Evolutionary conservation across 495 filamentous ascomycete genomes (phyloP).

Genomic region (Sabuloglossum arenarium): DNA sequence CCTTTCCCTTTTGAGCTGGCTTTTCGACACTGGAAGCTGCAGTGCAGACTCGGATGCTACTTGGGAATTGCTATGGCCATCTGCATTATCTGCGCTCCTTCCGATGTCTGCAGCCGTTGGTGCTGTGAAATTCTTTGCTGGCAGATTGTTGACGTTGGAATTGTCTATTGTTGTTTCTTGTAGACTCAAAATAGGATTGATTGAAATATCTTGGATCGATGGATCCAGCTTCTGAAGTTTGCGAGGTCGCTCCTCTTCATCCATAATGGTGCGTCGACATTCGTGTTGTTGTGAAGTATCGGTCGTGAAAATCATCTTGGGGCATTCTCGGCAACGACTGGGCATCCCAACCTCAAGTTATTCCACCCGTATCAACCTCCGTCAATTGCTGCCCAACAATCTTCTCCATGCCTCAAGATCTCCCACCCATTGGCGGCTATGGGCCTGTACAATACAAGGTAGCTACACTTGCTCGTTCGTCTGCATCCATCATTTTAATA

Average conservation of each 20-base stretch:
- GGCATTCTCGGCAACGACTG: background rate
- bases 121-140: background rate
- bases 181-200: background rate
- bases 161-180: background rate
- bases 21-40: conserved; percentile 42
- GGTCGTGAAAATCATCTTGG: background rate
- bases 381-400: background rate
- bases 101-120: background rate
- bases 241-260: conserved; percentile 28
- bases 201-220: background rate
- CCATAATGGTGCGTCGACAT: conserved; percentile 18
- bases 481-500: background rate
- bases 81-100: background rate
- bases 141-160: background rate
- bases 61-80: background rate
- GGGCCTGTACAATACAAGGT: conserved; percentile 92
- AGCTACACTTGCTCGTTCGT: conserved; percentile 12
- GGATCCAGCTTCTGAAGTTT: conserved; percentile 28
- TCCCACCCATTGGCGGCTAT: conserved; percentile 89
- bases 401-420: conserved; percentile 32
- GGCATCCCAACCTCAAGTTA: background rate
- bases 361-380: background rate
- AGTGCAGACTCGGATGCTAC: conserved; percentile 5
- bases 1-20: conserved; percentile 51
- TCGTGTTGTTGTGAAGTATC: no score